Evolutionary conservation across 176 grass and related monocot genomes (phyloP), one percentile per base, ranked within the genome.

Genomic region (Hordeum vulgare): DNA sequence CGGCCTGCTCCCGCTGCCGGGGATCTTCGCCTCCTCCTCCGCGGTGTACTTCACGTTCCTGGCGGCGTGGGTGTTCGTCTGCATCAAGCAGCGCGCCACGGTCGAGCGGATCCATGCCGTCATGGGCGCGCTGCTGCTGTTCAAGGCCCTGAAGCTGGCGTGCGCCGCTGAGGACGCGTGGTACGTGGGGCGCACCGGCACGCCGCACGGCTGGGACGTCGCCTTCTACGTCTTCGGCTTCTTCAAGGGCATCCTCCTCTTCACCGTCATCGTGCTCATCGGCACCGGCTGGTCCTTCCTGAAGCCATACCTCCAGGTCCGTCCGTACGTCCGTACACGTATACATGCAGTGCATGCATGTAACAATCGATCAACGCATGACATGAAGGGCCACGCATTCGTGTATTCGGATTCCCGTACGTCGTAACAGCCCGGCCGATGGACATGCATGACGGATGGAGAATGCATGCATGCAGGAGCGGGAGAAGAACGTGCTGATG

Each of bases 231-330:
- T 91, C 0, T 94, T 89, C 39, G 89, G 89, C 6, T 94, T 94
- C 84, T 84, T 91, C 86, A 94, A 94, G 86, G 86, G 89, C 71
- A 60, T 94, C 36, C 80, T 91, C 1, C 89, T 94, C 63, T 91
- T 94, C 80, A 91, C 92, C 7, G 77, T 94, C 57, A 89, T 91
- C 60, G 86, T 91, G 4, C 92, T 94, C 84, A 79, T 94, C 53
- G 92, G 92, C 86, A 94, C 92, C 45, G 89, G 92, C 21, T 94
- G 92, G 89, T 94, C 92, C 35, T 94, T 91, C 86, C 7, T 91
- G 2, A 91, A 94, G 66, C 92, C 92, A 0, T 94, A 86, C 39
- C 86, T 94, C 39, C 92, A 94, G 90, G 89, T 83, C 24, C 61
- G 29, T 71, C 4, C 7, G 7, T 53, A 12, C 6, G n/a, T n/a